Evolutionary conservation across 148 eudicot genomes (phyloP), one percentile per base, ranked within the genome.

Genomic region (Polygonum aviculare): DNA sequence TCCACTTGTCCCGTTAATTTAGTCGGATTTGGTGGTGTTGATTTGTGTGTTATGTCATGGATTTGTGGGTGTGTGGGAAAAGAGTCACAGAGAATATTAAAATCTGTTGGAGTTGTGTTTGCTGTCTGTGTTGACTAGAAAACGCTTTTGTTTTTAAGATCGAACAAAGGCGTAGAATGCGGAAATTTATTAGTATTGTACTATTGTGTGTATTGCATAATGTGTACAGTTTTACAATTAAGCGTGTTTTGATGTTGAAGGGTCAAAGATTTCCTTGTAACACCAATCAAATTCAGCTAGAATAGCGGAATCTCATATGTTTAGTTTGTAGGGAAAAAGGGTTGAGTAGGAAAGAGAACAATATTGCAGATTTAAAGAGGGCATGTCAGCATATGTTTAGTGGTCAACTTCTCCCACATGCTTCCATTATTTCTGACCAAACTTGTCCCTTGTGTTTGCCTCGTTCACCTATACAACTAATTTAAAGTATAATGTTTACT

Each of bases 51-150:
- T 67, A 16, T 67, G 36, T 67, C 44, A 35, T 3, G 44, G 72
- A 38, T 67, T 67, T 67, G 72, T 62, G 69, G 69, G 38, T 62
- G 69, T 44, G 47, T 44, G 69, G 69, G 31, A 62, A 57, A 55
- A 62, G 31, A 62, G 45, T 60, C 6, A 10, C 72, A 67, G 72
- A 67, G 45, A 38, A 31, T 67, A 14, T 35, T 35, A 67, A 12
- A 35, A 67, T 67, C 72, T 67, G 72, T 67, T 36, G 44, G 44
- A 67, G 72, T 38, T 67, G 12, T 63, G 69, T 26, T 63, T 11
- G 31, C 33, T 31, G 41, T 36, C 44, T 38, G 72, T 14, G 44
- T 67, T 67, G 44, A 35, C 44, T 67, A 15, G 0, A 38, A 60
- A 67, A 67, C 35, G 6, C 22, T 67, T 67, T 16, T 35, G 19